Evolutionary conservation across 1,284 basidiomycete genomes (phyloP).

Genomic region (Cutaneotrichosporon sp.): DNA sequence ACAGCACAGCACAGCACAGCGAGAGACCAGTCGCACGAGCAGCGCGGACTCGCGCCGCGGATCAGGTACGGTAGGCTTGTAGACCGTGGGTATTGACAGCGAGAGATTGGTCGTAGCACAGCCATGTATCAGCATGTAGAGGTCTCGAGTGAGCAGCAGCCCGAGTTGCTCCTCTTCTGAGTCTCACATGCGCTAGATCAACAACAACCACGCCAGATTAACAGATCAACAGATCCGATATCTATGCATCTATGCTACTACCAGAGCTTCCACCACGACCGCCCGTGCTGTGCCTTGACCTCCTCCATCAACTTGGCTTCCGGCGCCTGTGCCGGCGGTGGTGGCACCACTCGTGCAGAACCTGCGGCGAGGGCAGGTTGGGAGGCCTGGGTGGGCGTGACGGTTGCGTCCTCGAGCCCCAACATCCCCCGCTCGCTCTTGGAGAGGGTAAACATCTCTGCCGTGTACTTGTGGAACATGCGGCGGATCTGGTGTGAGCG

Average conservation of each 20-base stretch:
- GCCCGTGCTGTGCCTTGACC: neutral
- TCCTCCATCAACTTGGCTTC: neutral
- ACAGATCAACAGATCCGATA: neutral
- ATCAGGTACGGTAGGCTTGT: neutral
- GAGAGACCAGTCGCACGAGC: neutral
- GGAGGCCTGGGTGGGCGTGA: neutral
- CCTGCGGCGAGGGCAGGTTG: neutral
- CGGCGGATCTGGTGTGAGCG: slow-evolving; percentile 33
- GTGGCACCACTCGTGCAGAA: neutral
- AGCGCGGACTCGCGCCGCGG: neutral
- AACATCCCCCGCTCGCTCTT: slow-evolving; percentile 32
- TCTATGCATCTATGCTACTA: slow-evolving; percentile 6
- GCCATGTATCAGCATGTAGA: neutral
- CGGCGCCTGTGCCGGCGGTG: neutral
- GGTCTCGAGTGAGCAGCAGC: neutral
- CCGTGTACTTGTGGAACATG: slow-evolving; percentile 29
- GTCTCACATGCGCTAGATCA: neutral
- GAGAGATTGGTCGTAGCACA: neutral
- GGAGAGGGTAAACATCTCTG: slow-evolving; percentile 35
- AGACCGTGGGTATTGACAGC: neutral
- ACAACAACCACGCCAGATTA: neutral
- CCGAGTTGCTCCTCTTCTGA: neutral
- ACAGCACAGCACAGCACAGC: neutral
- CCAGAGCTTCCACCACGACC: slow-evolving; percentile 1
- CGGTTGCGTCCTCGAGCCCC: slow-evolving; percentile 19